Evolutionary conservation across 1,139 yeast genomes (phyloP), one percentile per base, ranked within the genome.

Genomic region (Sugiyamaella grinbergsii): DNA sequence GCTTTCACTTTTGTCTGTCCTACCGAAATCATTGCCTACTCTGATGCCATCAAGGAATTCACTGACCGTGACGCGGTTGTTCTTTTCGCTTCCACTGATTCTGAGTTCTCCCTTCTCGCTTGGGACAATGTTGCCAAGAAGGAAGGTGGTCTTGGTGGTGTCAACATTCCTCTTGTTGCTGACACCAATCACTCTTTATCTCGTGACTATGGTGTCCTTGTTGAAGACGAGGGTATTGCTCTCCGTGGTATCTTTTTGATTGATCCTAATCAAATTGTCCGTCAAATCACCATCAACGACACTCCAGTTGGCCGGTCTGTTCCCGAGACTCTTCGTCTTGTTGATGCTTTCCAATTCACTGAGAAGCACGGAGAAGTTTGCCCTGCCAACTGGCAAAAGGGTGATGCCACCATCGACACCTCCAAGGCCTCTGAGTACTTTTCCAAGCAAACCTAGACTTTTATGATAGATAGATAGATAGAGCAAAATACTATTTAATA

Each of bases 1-100:
- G 98, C 98, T 52, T 93, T 93, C 90, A 93, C 98, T 59, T 93
- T 93, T 66, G 98, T 93, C 61, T 93, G 98, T 77, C 98, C 98
- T 72, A 93, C 98, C 62, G 98, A 91, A 80, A 90, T 91, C 78
- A 84, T 93, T 75, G 98, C 98, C 66, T 93, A 89, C 85, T 87
- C 96, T 59, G 96, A 91, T 65, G 96, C 96, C 63, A 85, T 82
- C 64, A 82, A 85, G 79, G 83, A 85, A 79, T 93, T 93, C 76
- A 74, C 85, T 64, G 95, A 82, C 62, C 85, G 89, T 73, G 93
- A 83, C 67, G 83, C 90, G 63, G 87, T 89, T 77, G 84, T 93
- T 52, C 81, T 93, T 71, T 90, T 93, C 65, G 97, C 98, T 63
- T 91, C 98, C 58, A 91, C 97, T 64, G 98, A 93, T 78, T 91